Percentiles rank a stretch among this genome's conserved stretches.
Conservation (phyloP, 106 monocot species). For the Acorus calamus region DNA sequence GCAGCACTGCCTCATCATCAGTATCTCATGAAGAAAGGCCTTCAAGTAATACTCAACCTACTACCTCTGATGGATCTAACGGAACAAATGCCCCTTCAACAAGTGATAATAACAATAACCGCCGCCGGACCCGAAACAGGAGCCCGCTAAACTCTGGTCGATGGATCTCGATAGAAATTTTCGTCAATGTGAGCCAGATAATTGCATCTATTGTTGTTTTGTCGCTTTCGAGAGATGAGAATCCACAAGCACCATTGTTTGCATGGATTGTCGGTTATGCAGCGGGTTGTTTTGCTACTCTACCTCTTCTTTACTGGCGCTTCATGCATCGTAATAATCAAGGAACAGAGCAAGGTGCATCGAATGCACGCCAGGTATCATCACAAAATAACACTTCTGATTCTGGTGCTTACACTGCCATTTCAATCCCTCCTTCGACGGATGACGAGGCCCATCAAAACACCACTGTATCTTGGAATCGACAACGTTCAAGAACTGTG, state of each 20-base stretch:
- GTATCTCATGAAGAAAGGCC: slow-evolving; percentile 14
- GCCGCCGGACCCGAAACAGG: slow-evolving; percentile 15
- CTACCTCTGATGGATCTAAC: slow-evolving; percentile 13
- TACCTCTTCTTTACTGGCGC: slow-evolving; percentile 76
- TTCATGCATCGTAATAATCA: slow-evolving; percentile 47
- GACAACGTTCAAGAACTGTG: slow-evolving; percentile 13
- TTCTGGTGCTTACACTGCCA: slow-evolving; percentile 13
- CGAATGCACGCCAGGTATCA: slow-evolving; percentile 14
- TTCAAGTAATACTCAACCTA: slow-evolving; percentile 16
- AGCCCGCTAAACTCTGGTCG: slow-evolving; percentile 67
- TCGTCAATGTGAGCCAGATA: slow-evolving; percentile 61
- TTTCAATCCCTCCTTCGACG: slow-evolving; percentile 22
- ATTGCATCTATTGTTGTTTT: slow-evolving; percentile 51
- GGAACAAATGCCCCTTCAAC: slow-evolving; percentile 31
- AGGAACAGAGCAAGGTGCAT: slow-evolving; percentile 22
- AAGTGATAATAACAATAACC: slow-evolving; percentile 38
- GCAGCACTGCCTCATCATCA: slow-evolving; percentile 22
- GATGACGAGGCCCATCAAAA: slow-evolving; percentile 12
- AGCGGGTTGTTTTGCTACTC: slow-evolving; percentile 34
- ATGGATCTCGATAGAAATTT: slow-evolving; percentile 66
- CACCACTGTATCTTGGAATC: slow-evolving; percentile 8
- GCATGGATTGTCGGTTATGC: slow-evolving; percentile 56
- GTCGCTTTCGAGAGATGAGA: slow-evolving; percentile 52
- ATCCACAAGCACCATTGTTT: slow-evolving; percentile 55
- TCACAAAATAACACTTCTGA: slow-evolving; percentile 19